Base-by-base conservation (phyloP, 345 rosid species). In the Litchi chinensis region DNA sequence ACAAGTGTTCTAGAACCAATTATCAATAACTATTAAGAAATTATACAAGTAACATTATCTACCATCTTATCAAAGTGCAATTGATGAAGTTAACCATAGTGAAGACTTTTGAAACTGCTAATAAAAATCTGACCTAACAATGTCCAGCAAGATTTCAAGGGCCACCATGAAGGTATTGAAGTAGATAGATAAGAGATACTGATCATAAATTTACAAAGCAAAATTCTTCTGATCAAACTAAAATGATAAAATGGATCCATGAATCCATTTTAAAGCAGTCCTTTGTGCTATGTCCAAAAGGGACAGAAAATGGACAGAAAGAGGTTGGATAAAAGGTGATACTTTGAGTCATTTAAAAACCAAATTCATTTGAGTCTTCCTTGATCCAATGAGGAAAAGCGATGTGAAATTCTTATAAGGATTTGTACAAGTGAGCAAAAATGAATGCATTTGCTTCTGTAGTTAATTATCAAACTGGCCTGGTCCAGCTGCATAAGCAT, bases 11-110 rank as follows among this genome's bases (percentile, higher is more conserved):
- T 60, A 67, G 48, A 54, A 56, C 8, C 22, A 10, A 41, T 73
- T 13, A 54, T 56, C 64, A 72, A 56, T 19, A 40, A 13, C 24
- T n/a, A 59, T 41, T 10, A 73, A 16, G 26, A 19, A 18, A 40
- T n/a, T 6, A 60, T 73, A 39, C 54, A 21, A 39, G 46, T 11
- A 39, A 22, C 7, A 8, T 72, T 54, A 13, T 71, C 75, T 75
- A 71, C 46, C 76, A 78, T 68, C 68, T 68, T 70, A 78, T 16
- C 65, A 37, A 21, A 43, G 41, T 26, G 7, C 26, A 8, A 43
- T 40, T 56, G 59, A 50, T 13, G 66, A 52, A 65, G 64, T 21
- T 43, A 52, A 79, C 21, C 37, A 64, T 28, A 39, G 62, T 40
- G 39, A 52, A 74, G 41, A 52, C 44, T 26, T 57, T 65, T 46